A percentile compares a stretch with the other conserved stretches of the same genome.
phyloP scores from a whole-genome alignment of 768 basidiomycete species.

The Pseudohyphozyma bogoriensis region DNA sequence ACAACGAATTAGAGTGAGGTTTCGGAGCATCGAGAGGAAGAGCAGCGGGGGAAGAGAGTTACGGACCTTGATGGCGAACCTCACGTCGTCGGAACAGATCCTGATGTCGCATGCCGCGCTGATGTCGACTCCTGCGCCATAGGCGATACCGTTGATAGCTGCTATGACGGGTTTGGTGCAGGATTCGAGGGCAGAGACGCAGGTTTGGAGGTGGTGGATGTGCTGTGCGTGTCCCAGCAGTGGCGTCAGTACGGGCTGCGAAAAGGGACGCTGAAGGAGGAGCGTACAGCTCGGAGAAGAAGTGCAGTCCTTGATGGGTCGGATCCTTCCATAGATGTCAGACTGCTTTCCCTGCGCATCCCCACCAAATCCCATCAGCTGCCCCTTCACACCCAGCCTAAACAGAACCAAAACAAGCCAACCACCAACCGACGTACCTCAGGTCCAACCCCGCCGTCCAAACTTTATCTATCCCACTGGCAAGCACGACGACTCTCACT shows the following conservation, averaged over 20 bases:
- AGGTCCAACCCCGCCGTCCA: constrained; percentile 80
- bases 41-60: too few species aligned
- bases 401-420: too few species aligned
- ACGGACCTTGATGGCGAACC: constrained; percentile 63
- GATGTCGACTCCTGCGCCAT: constrained; percentile 70
- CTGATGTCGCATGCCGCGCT: constrained; percentile 68
- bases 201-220: constrained; percentile 52
- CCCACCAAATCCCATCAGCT: neutral
- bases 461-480: constrained; percentile 57
- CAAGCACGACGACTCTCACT: constrained; percentile 62
- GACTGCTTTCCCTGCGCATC: neutral
- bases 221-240: neutral
- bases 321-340: neutral
- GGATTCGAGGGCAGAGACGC: constrained; percentile 57
- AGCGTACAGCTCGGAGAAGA: constrained; percentile 37
- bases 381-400: neutral
- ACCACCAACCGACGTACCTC: too few species aligned
- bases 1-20: too few species aligned
- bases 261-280: too few species aligned
- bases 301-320: constrained; percentile 53
- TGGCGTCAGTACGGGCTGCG: too few species aligned
- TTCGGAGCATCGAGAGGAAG: too few species aligned
- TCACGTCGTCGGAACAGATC: constrained; percentile 52
- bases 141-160: constrained; percentile 62
- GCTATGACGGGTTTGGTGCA: constrained; percentile 72